A percentile compares a stretch with the other conserved stretches of the same genome.
phyloP scores from a whole-genome alignment of 345 rosid species.

The Syzygium jambos region DNA sequence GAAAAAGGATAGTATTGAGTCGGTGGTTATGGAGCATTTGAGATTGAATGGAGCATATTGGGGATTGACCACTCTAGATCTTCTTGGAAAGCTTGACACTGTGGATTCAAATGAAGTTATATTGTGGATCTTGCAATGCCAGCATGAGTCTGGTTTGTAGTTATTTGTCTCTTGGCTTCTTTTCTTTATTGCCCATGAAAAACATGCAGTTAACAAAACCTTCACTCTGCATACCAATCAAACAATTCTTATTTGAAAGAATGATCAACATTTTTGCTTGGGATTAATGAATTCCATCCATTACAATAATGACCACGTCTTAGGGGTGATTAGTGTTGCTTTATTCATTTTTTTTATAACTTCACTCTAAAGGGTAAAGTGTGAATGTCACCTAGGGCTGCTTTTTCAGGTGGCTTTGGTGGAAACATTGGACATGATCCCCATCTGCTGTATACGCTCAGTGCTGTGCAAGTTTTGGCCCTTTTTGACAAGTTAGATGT shows the following conservation, averaged over 20 bases:
- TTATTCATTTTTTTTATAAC: background rate
- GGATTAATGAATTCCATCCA: background rate
- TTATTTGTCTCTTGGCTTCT: background rate
- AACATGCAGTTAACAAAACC: background rate
- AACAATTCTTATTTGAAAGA: background rate
- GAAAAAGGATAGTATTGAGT: conserved; percentile 75
- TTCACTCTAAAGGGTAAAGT: background rate
- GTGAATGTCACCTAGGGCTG: background rate
- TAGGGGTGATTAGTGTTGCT: background rate
- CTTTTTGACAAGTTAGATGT: background rate
- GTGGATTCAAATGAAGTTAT: conserved; percentile 51
- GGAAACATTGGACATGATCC: conserved; percentile 84
- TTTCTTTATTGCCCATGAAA: background rate
- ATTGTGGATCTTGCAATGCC: conserved; percentile 72
- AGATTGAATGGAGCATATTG: conserved; percentile 88
- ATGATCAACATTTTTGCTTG: background rate
- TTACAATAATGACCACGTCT: background rate
- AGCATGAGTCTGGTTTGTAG: conserved; percentile 62
- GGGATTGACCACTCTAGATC: conserved; percentile 74
- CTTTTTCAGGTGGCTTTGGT: conserved; percentile 71
- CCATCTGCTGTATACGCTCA: conserved; percentile 9
- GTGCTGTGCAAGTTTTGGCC: background rate
- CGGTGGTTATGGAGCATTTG: conserved; percentile 87
- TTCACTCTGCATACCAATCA: background rate
- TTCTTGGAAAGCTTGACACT: conserved; percentile 53